phyloP scores from a whole-genome alignment of 1,284 basidiomycete genomes.

The Bondarzewia mesenterica region DNA sequence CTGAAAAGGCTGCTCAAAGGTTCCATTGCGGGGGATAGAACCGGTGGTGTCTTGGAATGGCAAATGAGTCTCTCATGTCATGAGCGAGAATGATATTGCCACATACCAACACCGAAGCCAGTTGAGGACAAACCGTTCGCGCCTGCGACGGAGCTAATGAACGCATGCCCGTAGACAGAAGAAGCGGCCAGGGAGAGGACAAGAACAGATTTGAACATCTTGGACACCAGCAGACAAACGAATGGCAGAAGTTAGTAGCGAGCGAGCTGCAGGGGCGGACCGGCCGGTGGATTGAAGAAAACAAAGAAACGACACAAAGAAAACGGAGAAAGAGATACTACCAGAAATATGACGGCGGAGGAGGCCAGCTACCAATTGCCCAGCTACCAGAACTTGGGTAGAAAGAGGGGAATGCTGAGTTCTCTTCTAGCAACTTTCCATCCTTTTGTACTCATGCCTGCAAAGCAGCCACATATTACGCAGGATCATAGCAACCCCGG shows the following conservation, averaged over 20 bases:
- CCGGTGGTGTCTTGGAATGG: not conserved
- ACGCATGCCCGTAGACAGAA: not conserved
- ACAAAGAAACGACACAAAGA: not conserved
- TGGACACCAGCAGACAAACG: no score
- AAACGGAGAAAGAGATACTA: not conserved
- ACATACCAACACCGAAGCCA: not conserved
- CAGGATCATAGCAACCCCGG: not conserved
- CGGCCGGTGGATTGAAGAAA: not conserved
- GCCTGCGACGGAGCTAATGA: not conserved
- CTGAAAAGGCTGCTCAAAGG: not conserved
- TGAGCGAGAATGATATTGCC: not conserved
- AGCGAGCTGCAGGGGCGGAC: not conserved
- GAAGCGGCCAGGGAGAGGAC: not conserved
- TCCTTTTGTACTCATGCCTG: not conserved
- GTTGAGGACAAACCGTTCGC: not conserved
- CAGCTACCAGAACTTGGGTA: not conserved
- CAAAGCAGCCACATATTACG: no score
- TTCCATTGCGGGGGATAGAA: not conserved
- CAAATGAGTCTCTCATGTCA: not conserved
- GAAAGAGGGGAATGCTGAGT: not conserved
- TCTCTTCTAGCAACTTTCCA: not conserved
- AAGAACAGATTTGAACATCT: not conserved
- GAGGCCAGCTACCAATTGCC: not conserved
- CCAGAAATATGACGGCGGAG: not conserved
- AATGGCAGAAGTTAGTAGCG: not conserved